phyloP scores from a whole-genome alignment of 331 rosid genomes.

The Rosa hybrid region DNA sequence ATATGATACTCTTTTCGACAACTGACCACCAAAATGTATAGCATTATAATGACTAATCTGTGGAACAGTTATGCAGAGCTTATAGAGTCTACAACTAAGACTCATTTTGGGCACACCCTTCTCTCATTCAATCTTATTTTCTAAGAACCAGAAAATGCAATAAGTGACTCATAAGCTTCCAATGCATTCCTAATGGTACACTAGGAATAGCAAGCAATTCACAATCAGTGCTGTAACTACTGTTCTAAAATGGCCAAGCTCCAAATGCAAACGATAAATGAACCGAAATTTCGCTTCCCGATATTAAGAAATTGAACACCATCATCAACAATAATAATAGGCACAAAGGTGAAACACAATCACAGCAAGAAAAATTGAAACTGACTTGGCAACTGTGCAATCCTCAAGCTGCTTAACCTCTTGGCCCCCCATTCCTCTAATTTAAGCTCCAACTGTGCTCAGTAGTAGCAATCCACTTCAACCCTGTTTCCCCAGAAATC shows the following conservation, averaged over 20 bases:
- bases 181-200: background rate
- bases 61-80: background rate
- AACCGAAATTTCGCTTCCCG: too few relatives aligned
- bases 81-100: background rate
- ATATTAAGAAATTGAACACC: too few relatives aligned
- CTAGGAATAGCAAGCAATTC: background rate
- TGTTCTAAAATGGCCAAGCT: background rate
- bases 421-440: constrained; percentile 51
- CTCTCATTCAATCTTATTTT: background rate
- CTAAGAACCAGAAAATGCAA: background rate
- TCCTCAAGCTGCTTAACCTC: constrained; percentile 82
- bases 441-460: background rate
- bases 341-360: background rate
- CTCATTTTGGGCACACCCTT: background rate
- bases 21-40: background rate
- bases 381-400: constrained; percentile 82
- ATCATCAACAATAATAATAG: background rate
- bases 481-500: background rate
- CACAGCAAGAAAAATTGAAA: background rate
- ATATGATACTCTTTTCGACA: background rate
- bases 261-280: background rate
- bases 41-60: background rate
- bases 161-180: background rate
- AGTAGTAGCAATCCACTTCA: background rate
- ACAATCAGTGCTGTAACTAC: background rate